Percentiles rank a stretch among this genome's conserved stretches.
These are phyloP conservation scores for Pittosporum tobira DNA, from an alignment of 129 eudicot species.

Conservation along the genomic window DNA sequence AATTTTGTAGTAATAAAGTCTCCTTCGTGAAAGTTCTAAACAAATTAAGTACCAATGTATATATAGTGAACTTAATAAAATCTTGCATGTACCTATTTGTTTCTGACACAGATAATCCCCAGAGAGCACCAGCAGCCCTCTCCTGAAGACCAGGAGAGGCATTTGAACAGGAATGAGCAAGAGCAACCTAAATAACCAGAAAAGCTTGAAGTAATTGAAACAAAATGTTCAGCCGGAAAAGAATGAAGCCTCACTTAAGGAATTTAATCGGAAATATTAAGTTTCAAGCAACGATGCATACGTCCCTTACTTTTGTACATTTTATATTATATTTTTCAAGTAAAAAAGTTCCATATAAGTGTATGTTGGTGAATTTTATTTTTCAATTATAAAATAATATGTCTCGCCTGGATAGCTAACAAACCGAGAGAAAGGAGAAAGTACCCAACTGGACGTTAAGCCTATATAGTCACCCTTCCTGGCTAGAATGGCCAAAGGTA, in stretches of 20 bases:
- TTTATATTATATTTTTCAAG: not conserved
- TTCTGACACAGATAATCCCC: conserved; percentile 93
- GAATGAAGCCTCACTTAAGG: not conserved
- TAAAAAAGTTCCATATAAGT: not conserved
- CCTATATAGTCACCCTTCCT: too few relatives aligned
- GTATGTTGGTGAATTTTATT: not conserved
- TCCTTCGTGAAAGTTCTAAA: too few relatives aligned
- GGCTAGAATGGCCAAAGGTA: too few relatives aligned
- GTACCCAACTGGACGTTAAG: too few relatives aligned
- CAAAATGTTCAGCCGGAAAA: not conserved
- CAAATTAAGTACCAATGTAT: too few relatives aligned
- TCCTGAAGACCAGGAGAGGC: conserved; percentile 87
- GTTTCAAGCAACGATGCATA: not conserved
- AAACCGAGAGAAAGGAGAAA: not conserved
- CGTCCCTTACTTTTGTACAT: not conserved
- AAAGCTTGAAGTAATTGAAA: not conserved
- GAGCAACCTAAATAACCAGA: conserved; percentile 52
- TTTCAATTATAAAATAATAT: too few relatives aligned
- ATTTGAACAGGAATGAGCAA: conserved; percentile 69
- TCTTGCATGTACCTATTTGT: conserved; percentile 57
- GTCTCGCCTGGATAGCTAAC: not conserved
- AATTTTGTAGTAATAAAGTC: too few relatives aligned
- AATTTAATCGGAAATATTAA: not conserved
- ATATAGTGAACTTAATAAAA: too few relatives aligned
- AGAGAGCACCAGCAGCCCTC: conserved; percentile 96